Base-by-base conservation (phyloP, 2,329 filamentous ascomycete genomes). In the Talaromyces sp. region DNA sequence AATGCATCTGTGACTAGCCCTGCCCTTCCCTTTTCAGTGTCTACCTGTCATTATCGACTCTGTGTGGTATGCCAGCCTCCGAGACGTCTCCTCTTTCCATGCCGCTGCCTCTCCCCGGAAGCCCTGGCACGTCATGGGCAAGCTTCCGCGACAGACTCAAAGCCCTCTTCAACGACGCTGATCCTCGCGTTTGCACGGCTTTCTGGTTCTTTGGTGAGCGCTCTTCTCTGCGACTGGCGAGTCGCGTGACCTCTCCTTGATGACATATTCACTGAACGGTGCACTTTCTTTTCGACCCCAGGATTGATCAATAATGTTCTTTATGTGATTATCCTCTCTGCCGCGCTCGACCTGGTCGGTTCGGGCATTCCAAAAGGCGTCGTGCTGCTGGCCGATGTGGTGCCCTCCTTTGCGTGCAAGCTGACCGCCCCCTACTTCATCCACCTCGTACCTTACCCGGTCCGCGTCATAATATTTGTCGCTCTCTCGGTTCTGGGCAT, bases 261-360 rank as follows among this genome's bases (percentile, higher is more conserved):
- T n/a, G 27, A 11, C 24, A 31, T 35, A 35, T 50, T 46, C 27
- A 24, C n/a, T 56, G 32, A n/a, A 32, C 24, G 31, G 53, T 49
- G 53, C 38, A 32, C 21, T 31, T 14, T 50, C 19, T 27, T n/a
- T 41, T 29, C 27, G 5, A 41, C 31, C 27, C 26, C 69, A 93
- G 91, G 91, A 57, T 80, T 95, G 19, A 95, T 98, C 73, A 98
- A 99, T 77, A 98, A 98, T 78, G 91, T 98, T 67, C 89, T 97
- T 77, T 98, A 97, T 77, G 93, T 98, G 59, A 90, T 98, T 74
- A 95, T 98, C 72, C 89, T 99, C 69, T 96, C 92, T 31, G 90
- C 95, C 38, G 95, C 95, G 3, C 89, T 97, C 69, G 95, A 99
- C 71, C 89, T 99, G 63, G 95, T 98, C 68, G 93, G 93, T 38